These are phyloP conservation scores for Chenopodium suecicum DNA, from an alignment of 148 eudicot genomes.

Conservation along the genomic window DNA sequence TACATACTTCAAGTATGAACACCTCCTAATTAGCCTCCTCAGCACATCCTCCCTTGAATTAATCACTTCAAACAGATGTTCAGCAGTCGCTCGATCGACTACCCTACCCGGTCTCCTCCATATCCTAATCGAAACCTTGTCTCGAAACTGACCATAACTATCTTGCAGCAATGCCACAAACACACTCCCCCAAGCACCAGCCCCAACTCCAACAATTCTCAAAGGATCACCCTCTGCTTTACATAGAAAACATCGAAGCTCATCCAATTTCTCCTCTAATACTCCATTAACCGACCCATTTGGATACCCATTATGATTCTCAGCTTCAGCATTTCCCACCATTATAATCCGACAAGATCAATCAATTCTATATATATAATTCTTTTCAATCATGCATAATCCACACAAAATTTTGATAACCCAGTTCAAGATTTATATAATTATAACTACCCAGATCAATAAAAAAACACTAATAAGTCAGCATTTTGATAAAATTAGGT, in stretches of 20 bases:
- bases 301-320: conserved; percentile 21
- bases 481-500: background rate
- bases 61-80: conserved; percentile 79
- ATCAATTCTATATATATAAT: too few relatives aligned
- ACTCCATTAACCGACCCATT: conserved; percentile 50
- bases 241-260: conserved; percentile 54
- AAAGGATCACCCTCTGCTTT: conserved; percentile 69
- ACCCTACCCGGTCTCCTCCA: conserved; percentile 77
- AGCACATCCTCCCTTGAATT: conserved; percentile 81
- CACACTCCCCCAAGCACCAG: conserved; percentile 95
- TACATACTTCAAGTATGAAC: conserved; percentile 86
- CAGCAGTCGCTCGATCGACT: conserved; percentile 63
- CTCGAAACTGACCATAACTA: conserved; percentile 58
- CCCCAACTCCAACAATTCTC: conserved; percentile 80
- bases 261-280: conserved; percentile 59
- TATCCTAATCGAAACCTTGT: conserved; percentile 67
- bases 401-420: background rate
- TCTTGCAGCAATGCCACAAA: conserved; percentile 76
- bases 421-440: conserved; percentile 9
- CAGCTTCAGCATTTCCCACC: conserved; percentile 39
- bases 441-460: conserved; percentile 4
- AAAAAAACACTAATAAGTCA: background rate
- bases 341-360: conserved; percentile 27
- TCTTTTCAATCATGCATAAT: background rate
- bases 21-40: conserved; percentile 70